A percentile compares a stretch with the other conserved stretches of the same genome.
phyloP scores from a whole-genome alignment of 176 grass and related monocot genomes.

The Areca catechu region DNA sequence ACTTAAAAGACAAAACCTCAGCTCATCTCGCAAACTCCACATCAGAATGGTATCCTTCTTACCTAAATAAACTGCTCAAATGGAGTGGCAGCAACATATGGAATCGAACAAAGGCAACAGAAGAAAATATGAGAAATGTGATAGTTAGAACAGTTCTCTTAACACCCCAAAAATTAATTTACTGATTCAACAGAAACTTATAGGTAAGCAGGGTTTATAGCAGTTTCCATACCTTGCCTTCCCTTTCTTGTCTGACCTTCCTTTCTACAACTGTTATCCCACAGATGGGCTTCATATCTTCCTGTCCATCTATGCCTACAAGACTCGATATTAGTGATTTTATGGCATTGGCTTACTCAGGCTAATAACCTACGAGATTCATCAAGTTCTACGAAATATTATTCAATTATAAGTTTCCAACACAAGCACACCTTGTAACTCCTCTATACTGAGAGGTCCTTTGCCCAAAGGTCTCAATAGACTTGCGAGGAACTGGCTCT shows the following conservation, averaged over 20 bases:
- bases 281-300: constrained; percentile 87
- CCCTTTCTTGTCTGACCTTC: constrained; percentile 96
- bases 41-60: constrained; percentile 16
- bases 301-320: constrained; percentile 86
- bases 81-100: not conserved
- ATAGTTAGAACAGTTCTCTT: not conserved
- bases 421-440: constrained; percentile 47
- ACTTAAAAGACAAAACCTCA: not conserved
- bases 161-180: too few species aligned
- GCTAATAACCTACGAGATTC: too few species aligned
- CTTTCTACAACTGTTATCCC: constrained; percentile 91
- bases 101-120: not conserved
- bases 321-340: not conserved
- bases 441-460: constrained; percentile 86
- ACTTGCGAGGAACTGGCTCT: constrained; percentile 32
- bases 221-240: constrained; percentile 55
- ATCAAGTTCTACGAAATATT: too few species aligned
- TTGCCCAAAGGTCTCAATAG: constrained; percentile 70
- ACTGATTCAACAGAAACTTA: too few species aligned
- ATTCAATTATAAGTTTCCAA: too few species aligned
- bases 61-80: constrained; percentile 83
- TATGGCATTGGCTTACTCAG: too few species aligned
- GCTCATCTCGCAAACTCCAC: too few species aligned
- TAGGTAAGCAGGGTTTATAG: too few species aligned
- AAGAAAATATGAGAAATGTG: not conserved